Base-by-base conservation (phyloP, 1,139 yeast genomes). In the Nakaseomyces sp. region DNA sequence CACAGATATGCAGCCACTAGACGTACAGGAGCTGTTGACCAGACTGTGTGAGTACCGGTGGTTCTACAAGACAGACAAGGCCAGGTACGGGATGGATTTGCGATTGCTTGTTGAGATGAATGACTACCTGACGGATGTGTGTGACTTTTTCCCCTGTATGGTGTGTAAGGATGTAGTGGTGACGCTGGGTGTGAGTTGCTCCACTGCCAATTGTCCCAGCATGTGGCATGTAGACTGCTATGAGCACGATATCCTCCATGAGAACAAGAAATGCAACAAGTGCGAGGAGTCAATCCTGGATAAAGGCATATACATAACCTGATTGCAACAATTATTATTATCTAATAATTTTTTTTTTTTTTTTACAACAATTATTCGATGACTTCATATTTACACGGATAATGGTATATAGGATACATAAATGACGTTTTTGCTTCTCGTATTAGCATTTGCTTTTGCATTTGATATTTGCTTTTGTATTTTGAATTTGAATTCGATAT, bases 171-270 rank as follows among this genome's bases (percentile, higher is more conserved):
- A 50, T 28, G 36, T 32, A 8, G 20, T 57, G 7, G 59, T 51
- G 13, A 24, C 52, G 10, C 54, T 53, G 38, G 64, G 64, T 20
- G 54, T 57, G 4, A 43, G 50, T 36, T 58, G 63, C 37, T 47
- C 44, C 4, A 49, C 49, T 33, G 35, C 40, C 10, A 17, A 29
- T 9, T 35, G 49, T 19, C 18, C 41, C 8, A 38, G 42, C 13
- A 38, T 44, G 43, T 60, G 63, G 62, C 64, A 60, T 46, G 50
- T 56, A 3, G 60, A 59, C 37, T 60, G 64, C 43, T 57, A 55
- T 44, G 55, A 55, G 32, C 61, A 60, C 43, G 49, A 56, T 40
- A 40, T 58, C 15, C 43, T 51, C 3, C 64, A 59, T 45, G 53
- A 55, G 5, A 45, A 53, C 35, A 41, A 48, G 19, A 40, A 47